Percentiles rank a stretch among this genome's conserved stretches.
phyloP scores from a whole-genome alignment of 2,329 filamentous ascomycete genomes.

The Escovopsis sp. region DNA sequence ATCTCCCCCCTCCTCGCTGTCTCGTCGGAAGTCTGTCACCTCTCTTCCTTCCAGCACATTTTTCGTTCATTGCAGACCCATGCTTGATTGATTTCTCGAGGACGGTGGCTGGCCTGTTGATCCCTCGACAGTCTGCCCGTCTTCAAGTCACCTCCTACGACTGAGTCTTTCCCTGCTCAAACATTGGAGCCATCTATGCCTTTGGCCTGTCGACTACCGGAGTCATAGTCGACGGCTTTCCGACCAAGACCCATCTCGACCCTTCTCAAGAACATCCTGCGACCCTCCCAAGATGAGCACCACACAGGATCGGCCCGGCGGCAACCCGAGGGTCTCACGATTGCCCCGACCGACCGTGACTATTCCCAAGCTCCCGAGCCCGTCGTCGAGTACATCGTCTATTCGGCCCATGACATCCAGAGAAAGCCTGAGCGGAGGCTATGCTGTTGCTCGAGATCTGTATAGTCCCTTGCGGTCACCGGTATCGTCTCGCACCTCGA shows the following conservation, averaged over 20 bases:
- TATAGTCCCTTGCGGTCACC: slow-evolving; percentile 27
- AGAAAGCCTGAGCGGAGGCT: slow-evolving; percentile 12
- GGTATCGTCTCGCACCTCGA: slow-evolving; percentile 25
- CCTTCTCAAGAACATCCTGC: not conserved
- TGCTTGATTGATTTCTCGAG: no score
- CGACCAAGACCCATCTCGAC: no score
- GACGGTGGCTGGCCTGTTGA: no score
- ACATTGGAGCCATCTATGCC: no score
- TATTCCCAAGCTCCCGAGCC: slow-evolving; percentile 16
- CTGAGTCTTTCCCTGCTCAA: not conserved
- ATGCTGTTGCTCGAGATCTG: slow-evolving; percentile 15
- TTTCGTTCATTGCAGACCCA: not conserved
- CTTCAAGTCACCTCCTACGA: not conserved
- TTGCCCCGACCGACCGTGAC: slow-evolving; percentile 18
- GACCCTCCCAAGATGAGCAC: slow-evolving; percentile 15
- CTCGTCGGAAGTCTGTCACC: no score
- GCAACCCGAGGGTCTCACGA: slow-evolving; percentile 24
- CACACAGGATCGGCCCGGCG: slow-evolving; percentile 21
- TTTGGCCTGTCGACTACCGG: no score
- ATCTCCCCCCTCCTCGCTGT: no score
- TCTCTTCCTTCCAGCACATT: no score
- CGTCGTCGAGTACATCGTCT: slow-evolving; percentile 9
- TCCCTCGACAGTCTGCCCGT: not conserved
- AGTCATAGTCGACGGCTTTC: no score
- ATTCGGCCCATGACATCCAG: slow-evolving; percentile 16